Evolutionary conservation across 768 basidiomycete species (phyloP).

Genomic region (Tulasnella sp.): DNA sequence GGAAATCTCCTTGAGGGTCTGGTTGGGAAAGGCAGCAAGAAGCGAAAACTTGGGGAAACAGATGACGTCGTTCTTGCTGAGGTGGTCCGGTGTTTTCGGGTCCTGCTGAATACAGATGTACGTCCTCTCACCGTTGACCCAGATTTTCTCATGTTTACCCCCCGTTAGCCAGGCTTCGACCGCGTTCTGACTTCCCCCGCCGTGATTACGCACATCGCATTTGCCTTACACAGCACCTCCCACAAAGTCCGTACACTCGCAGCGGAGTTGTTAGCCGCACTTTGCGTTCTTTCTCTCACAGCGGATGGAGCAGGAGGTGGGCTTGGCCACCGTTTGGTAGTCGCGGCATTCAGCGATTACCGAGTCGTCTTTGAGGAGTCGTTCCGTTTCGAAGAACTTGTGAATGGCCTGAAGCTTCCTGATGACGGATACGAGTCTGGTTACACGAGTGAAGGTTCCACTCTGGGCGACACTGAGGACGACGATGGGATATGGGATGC

Average conservation of each 20-base stretch:
- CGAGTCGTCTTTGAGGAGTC: constrained; percentile 54
- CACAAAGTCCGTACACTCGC: constrained; percentile 55
- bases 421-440: constrained; percentile 26
- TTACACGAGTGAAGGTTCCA: constrained; percentile 26
- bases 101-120: constrained; percentile 76
- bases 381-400: constrained; percentile 69
- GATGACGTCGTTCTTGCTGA: constrained; percentile 61
- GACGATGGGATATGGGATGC: constrained; percentile 74
- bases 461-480: constrained; percentile 27
- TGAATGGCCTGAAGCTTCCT: constrained; percentile 47
- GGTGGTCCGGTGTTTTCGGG: constrained; percentile 64
- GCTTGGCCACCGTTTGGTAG: constrained; percentile 54
- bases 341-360: constrained; percentile 72
- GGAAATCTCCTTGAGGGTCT: constrained; percentile 44
- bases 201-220: constrained; percentile 59
- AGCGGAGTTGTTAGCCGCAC: constrained; percentile 70
- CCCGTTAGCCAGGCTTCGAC: constrained; percentile 52
- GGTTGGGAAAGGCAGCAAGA: constrained; percentile 51
- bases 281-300: constrained; percentile 57
- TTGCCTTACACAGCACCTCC: constrained; percentile 53
- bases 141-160: not conserved
- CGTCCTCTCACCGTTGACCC: constrained; percentile 21
- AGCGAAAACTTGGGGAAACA: constrained; percentile 41
- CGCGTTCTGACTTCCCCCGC: constrained; percentile 50
- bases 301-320: constrained; percentile 26